Evolutionary conservation across 495 filamentous ascomycete genomes (phyloP), one percentile per base, ranked within the genome.

Genomic region (Penicillium diatomitis): DNA sequence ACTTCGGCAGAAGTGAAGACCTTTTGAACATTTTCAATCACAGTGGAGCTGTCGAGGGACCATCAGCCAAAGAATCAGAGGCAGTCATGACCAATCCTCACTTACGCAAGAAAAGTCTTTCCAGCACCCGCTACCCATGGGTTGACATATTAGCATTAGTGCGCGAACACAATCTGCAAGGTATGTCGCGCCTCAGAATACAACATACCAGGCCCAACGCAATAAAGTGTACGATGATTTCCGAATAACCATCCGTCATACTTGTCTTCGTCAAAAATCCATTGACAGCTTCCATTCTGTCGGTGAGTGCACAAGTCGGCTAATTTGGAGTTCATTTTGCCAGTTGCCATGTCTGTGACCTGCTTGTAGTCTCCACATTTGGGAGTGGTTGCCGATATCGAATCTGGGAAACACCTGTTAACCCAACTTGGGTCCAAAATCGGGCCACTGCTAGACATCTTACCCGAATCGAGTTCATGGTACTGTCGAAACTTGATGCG

Each of bases 21-120:
- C 27, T 46, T 50, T 45, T 65, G 66, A 0, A 69, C 33, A 8
- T 28, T 43, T n/a, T 67, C 62, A 29, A 67, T 60, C 6, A 67
- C 52, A 4, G 53, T 9, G 2, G 66, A 63, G 5, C 66, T 69
- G 30, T 5, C 3, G 2, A 1, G 1, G 20, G n/a, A 28, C 3
- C 37, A 7, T 8, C 27, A 20, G 5, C 27, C 3, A 28, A 40
- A 4, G 28, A 10, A 5, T 8, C 10, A 7, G 20, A 28, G 20
- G 3, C 40, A 11, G 12, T 4, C 48, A 32, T 3, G n/a, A n/a
- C n/a, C n/a, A n/a, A n/a, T n/a, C n/a, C n/a, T n/a, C 11, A 49
- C 59, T 56, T 31, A 69, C 64, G 66, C 48, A 3, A 69, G 43
- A 49, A 69, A 69, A 0, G 64, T 69, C 28, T 69, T 69, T 0